phyloP scores from a whole-genome alignment of 2,329 filamentous ascomycete species.

The Fusarium buharicum region DNA sequence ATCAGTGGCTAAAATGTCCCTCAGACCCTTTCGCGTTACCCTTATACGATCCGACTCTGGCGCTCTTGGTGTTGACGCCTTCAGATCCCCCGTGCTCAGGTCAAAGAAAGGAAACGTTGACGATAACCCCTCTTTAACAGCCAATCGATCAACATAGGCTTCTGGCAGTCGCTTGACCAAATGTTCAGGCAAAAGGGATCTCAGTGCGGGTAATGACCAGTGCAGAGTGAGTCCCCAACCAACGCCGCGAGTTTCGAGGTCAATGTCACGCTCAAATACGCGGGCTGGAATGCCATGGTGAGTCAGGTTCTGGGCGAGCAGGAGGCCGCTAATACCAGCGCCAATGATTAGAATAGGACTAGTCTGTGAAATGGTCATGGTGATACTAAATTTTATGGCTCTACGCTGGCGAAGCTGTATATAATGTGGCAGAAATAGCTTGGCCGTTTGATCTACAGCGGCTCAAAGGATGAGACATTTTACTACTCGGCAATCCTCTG shows the following conservation, averaged over 20 bases:
- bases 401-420: fast-evolving
- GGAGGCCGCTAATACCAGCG: constrained; percentile 52
- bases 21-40: constrained; percentile 59
- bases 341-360: constrained; percentile 51
- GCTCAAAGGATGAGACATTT: neutral
- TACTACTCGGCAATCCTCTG: neutral
- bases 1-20: constrained; percentile 57
- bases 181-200: constrained; percentile 60
- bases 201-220: constrained; percentile 66
- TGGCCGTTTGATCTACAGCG: no score
- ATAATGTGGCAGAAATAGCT: no score
- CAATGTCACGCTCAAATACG: constrained; percentile 64
- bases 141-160: constrained; percentile 63
- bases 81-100: constrained; percentile 59
- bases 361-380: constrained; percentile 4
- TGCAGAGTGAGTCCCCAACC: constrained; percentile 74
- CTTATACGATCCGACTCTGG: constrained; percentile 58
- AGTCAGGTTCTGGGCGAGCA: constrained; percentile 51
- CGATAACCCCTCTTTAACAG: constrained; percentile 58
- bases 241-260: constrained; percentile 58
- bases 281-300: constrained; percentile 53
- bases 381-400: fast-evolving
- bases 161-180: constrained; percentile 58
- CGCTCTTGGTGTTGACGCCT: constrained; percentile 55
- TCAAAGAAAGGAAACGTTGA: constrained; percentile 67